phyloP scores from a whole-genome alignment of 1,139 yeast genomes.

The Kodamaea fungicola region DNA sequence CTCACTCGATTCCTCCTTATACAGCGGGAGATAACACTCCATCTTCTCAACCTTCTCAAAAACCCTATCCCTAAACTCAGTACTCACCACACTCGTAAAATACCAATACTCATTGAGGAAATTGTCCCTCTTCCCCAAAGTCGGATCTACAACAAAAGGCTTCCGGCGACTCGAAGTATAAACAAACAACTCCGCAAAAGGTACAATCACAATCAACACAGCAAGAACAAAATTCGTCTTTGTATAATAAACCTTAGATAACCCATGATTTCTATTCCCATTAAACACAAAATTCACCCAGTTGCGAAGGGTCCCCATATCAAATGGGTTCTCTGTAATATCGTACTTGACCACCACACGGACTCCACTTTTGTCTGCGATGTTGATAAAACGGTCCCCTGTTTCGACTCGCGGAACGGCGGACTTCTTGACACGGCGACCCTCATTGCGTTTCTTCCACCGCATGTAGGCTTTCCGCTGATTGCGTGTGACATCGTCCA shows the following conservation, averaged over 20 bases:
- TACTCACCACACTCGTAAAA: constrained; percentile 14
- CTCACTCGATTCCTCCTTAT: too few relatives aligned
- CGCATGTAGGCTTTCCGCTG: constrained; percentile 22
- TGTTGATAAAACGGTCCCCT: constrained; percentile 33
- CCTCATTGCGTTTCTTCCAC: constrained; percentile 17
- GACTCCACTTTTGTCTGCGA: constrained; percentile 16
- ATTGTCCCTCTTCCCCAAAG: background rate
- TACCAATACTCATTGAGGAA: constrained; percentile 9
- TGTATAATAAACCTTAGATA: constrained; percentile 7
- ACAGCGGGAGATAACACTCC: constrained; percentile 22
- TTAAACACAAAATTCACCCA: constrained; percentile 33
- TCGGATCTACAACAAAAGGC: constrained; percentile 2
- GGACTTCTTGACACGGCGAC: constrained; percentile 3
- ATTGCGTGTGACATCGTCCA: constrained; percentile 18
- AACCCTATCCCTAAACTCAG: constrained; percentile 17
- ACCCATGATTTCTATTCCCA: constrained; percentile 24
- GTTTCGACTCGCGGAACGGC: constrained; percentile 25
- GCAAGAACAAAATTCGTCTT: constrained; percentile 15
- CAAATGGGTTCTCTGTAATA: constrained; percentile 22
- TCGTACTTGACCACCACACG: constrained; percentile 31
- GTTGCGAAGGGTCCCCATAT: constrained; percentile 30
- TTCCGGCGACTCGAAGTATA: constrained; percentile 6
- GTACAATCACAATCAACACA: constrained; percentile 23
- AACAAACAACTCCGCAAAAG: constrained; percentile 27
- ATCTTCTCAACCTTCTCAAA: constrained; percentile 18